Conservation (phyloP, 331 rosid species). For the Quercus phellos region DNA sequence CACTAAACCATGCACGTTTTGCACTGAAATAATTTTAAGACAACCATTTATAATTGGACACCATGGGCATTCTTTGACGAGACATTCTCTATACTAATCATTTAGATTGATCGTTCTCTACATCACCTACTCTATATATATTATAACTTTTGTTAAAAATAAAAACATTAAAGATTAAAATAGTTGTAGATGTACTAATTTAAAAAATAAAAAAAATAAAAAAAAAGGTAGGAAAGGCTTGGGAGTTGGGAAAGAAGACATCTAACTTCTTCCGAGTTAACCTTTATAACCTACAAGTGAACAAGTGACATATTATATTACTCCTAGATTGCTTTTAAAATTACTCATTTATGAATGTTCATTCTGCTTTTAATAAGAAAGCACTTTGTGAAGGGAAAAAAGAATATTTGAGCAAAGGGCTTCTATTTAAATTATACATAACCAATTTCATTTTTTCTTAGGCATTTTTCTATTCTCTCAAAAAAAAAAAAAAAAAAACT, state of each 20-base stretch:
- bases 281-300: slow-evolving; percentile 9
- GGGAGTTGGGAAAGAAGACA: slow-evolving; percentile 34
- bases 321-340: slow-evolving; percentile 21
- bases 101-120: neutral
- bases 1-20: neutral
- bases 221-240: neutral
- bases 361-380: slow-evolving; percentile 13
- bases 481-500: too few species aligned
- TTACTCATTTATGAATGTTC: slow-evolving; percentile 17
- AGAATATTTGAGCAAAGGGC: neutral
- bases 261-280: slow-evolving; percentile 24
- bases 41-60: neutral
- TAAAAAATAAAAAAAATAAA: neutral
- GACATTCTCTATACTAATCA: neutral
- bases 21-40: neutral
- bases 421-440: neutral
- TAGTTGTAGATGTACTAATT: neutral
- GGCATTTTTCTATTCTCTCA: neutral
- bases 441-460: neutral
- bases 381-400: slow-evolving; percentile 17
- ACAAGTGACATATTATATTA: slow-evolving; percentile 9
- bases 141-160: neutral
- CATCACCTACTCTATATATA: neutral
- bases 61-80: too few species aligned
- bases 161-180: neutral